These are phyloP conservation scores for Paramecium primaurelia DNA, from an alignment of 73 alveolate species.

Conservation along the genomic window DNA sequence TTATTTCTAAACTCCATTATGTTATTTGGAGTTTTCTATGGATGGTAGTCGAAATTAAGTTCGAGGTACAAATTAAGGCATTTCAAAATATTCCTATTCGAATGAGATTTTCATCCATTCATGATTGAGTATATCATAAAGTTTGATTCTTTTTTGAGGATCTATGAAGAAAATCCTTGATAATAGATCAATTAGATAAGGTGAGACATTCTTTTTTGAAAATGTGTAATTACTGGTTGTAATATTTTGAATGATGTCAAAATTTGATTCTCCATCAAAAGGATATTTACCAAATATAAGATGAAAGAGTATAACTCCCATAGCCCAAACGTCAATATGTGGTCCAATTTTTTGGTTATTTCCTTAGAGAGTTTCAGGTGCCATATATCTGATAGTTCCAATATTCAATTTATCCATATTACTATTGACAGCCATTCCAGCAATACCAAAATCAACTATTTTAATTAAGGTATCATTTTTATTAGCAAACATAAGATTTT, in stretches of 20 bases:
- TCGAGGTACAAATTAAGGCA: neutral
- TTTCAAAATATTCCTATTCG: neutral
- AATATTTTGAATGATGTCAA: conserved; percentile 47
- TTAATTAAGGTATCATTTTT: conserved; percentile 37
- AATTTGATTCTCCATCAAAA: conserved; percentile 65
- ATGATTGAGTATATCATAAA: conserved; percentile 4
- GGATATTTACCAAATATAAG: conserved; percentile 69
- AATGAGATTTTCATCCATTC: conserved; percentile 21
- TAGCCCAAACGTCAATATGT: conserved; percentile 65
- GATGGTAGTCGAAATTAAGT: neutral
- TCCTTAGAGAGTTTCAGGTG: conserved; percentile 61
- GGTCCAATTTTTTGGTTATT: conserved; percentile 42
- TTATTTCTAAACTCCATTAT: neutral
- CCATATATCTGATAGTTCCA: conserved; percentile 66
- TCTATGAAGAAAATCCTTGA: conserved; percentile 10
- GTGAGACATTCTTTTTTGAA: conserved; percentile 2
- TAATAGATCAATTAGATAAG: neutral
- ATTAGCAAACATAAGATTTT: conserved; percentile 39
- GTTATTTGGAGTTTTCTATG: neutral
- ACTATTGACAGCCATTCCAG: conserved; percentile 59
- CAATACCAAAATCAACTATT: conserved; percentile 72
- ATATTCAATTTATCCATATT: conserved; percentile 61
- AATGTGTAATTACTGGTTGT: neutral
- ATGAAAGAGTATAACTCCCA: conserved; percentile 71
- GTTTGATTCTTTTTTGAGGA: conserved; percentile 38